Base-by-base conservation (phyloP, 495 filamentous ascomycete genomes). In the Xanthoparmelia taractica region DNA sequence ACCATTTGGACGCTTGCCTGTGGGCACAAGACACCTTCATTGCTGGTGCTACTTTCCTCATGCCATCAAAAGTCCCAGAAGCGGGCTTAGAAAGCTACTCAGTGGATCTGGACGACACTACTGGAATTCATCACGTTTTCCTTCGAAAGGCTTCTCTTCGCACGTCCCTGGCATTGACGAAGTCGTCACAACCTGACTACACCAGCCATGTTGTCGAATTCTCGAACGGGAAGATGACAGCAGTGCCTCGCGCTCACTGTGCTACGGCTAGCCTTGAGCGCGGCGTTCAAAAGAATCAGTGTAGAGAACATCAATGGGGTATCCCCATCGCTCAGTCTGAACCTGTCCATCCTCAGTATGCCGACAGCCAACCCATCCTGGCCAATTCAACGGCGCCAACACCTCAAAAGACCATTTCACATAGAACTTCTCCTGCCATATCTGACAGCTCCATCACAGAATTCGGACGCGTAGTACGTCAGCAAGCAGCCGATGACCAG, bases 41-140 rank as follows among this genome's bases (percentile, higher is more conserved):
- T 34, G 60, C 56, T 34, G 60, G 47, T 5, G 57, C 41, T 15
- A 64, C 57, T 2, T 64, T 64, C 40, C 57, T 59, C 23, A 29
- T 64, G 0, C 63, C 63, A 5, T 64, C 63, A 8, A 43, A 20
- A 4, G 25, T 59, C 33, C 57, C 63, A 20, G 38, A 59, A 27
- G 63, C 23, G 31, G 7, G 45, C 57, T 40, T 37, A 23, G 25
- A 60, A 18, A 29, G 27, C 10, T 64, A 64, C 37, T 5, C 13
- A 4, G 63, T 64, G 57, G 11, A 55, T 0, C 29, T 41, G 3
- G 58, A 64, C 15, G 27, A 52, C 8, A 23, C 23, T 12, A 64
- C 57, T 2, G 63, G 63, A 0, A 31, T 64, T 12, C 34, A 59
- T n/a, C 40, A 54, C 29, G 57, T 64, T 4, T 5, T 29, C 8